A percentile compares a stretch with the other conserved stretches of the same genome.
Conservation (phyloP, 352 stramenopile genomes). For the Pythium aristosporum region DNA sequence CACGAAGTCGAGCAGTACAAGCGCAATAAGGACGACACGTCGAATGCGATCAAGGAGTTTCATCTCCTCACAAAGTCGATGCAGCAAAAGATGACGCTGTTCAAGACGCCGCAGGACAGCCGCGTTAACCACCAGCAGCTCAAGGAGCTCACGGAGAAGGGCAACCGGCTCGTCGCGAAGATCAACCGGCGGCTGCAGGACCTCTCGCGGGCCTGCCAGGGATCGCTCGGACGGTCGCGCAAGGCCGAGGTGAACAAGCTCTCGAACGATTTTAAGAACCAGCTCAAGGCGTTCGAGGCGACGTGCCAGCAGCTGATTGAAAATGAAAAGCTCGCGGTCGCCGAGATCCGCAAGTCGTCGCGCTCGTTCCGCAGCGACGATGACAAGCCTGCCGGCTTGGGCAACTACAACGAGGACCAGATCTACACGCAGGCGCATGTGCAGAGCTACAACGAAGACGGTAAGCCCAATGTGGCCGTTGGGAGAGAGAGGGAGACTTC, state of each 20-base stretch:
- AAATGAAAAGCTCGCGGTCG: constrained; percentile 32
- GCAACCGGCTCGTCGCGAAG: constrained; percentile 34
- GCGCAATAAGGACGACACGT: constrained; percentile 31
- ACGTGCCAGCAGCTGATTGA: constrained; percentile 32
- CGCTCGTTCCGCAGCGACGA: constrained; percentile 31
- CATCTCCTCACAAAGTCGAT: constrained; percentile 34
- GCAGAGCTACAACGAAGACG: constrained; percentile 41
- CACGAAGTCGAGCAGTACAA: constrained; percentile 34
- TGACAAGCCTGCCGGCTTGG: constrained; percentile 16
- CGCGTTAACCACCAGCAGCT: constrained; percentile 43
- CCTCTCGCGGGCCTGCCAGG: constrained; percentile 26
- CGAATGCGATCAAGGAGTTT: constrained; percentile 35
- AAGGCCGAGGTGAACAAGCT: constrained; percentile 38
- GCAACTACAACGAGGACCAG: constrained; percentile 40
- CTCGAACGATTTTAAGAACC: constrained; percentile 37
- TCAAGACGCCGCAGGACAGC: constrained; percentile 33
- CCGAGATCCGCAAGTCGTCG: constrained; percentile 38
- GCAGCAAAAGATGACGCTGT: constrained; percentile 40
- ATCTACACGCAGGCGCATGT: constrained; percentile 43
- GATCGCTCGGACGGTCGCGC: constrained; percentile 24
- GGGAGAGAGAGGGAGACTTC: no score
- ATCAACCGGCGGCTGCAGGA: constrained; percentile 35
- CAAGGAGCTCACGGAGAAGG: constrained; percentile 41
- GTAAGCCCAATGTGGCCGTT: not conserved
- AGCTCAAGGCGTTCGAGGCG: constrained; percentile 36